These are phyloP conservation scores for Voacanga thouarsii DNA, from an alignment of 257 asterid genomes.

Conservation along the genomic window DNA sequence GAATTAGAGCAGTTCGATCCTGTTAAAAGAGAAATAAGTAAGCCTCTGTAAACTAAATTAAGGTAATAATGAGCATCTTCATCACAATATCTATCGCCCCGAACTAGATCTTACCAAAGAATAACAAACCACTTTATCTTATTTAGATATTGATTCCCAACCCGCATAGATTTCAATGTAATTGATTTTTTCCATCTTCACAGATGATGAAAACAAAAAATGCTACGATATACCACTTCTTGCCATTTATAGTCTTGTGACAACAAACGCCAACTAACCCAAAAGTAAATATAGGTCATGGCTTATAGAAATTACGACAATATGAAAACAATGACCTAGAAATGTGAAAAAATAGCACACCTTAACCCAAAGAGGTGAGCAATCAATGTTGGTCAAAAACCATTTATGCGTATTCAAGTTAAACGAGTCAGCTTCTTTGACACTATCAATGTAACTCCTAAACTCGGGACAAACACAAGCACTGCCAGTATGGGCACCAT, in stretches of 20 bases:
- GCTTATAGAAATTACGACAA: neutral
- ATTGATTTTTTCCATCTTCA: neutral
- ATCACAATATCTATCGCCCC: neutral
- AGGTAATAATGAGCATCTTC: neutral
- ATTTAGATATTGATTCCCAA: neutral
- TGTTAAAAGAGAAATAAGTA: slow-evolving; percentile 28
- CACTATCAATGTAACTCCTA: slow-evolving; percentile 69
- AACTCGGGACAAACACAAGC: slow-evolving; percentile 91
- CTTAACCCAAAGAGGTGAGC: slow-evolving; percentile 97
- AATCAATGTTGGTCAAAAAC: slow-evolving; percentile 94
- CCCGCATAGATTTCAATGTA: neutral
- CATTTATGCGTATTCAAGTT: slow-evolving; percentile 98
- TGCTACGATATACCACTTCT: neutral
- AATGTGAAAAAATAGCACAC: slow-evolving; percentile 38
- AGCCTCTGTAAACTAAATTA: neutral
- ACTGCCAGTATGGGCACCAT: slow-evolving; percentile 99
- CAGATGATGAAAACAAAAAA: neutral
- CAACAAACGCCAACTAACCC: neutral
- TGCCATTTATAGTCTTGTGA: neutral
- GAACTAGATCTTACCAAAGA: neutral
- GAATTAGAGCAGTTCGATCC: slow-evolving; percentile 85
- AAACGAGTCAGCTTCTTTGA: slow-evolving; percentile 80
- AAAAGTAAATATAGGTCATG: neutral
- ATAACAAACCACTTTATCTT: neutral
- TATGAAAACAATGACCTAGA: neutral